Base-by-base conservation (phyloP, 2,329 filamentous ascomycete species). In the Microdochium trichocladiopsis region DNA sequence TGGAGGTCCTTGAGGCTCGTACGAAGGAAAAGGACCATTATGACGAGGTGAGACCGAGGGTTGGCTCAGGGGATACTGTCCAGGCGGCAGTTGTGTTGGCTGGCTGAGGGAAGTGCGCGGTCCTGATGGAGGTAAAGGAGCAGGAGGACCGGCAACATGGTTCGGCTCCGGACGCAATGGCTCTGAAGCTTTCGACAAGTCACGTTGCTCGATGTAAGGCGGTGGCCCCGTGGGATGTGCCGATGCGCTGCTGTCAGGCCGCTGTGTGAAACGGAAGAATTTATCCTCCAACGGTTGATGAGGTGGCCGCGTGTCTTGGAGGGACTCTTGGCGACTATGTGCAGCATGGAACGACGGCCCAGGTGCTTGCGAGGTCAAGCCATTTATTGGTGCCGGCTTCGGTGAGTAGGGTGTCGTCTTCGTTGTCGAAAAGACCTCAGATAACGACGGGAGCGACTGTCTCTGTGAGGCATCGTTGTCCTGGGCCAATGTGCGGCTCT, bases 1-100 rank as follows among this genome's bases (percentile, higher is more conserved):
- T 4, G 70, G 66, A 2, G 72, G 66, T 22, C 71, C 68, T 48
- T 73, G 70, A 3, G 72, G 58, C 12, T 82, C 78, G 52, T 75
- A 82, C 0, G 73, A 68, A 2, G 71, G 69, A 6, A 73, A 64
- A 25, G 72, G 67, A 4, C 66, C 70, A 11, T 64, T 59, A 50
- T 79, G 75, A n/a, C 76, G 71, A 2, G 79, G 78, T 2, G 78
- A 79, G 2, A 77, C 69, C 11, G 77, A 74, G n/a, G 60, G 58
- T 21, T 61, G 57, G 31, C 62, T 61, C 12, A 67, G 54, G 11
- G 65, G 63, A 16, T 79, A 78, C 3, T 67, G 67, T 14, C 77
- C 75, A 2, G 79, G 67, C 14, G 75, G 74, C 47, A 77, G 64
- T 53, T 77, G 76, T 5, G 73, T 73, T 1, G 69, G 59, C 36